Base-by-base conservation (phyloP, 257 asterid species). In the Petunia secreta region DNA sequence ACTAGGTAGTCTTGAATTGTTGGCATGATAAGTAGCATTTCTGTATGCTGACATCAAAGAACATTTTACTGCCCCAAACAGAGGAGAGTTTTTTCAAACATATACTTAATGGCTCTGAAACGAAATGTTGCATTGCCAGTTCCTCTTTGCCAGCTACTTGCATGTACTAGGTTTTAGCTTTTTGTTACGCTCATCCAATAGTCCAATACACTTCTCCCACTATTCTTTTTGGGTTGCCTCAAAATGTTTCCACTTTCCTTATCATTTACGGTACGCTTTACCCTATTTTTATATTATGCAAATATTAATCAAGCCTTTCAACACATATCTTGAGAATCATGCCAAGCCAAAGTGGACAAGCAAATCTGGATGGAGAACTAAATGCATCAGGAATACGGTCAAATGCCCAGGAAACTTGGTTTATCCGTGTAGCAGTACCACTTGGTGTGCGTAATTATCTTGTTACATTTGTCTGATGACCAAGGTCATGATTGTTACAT, bases 311-410 rank as follows among this genome's bases (percentile, higher is more conserved):
- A 11, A 5, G 16, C 16, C 16, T 69, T 69, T 38, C 54, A 16
- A 46, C 15, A 53, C 58, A 8, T 68, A 41, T 71, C 77, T 71
- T 71, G 60, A 48, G 46, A 11, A 71, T 48, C 77, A 71, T 71
- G 36, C 60, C 77, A 71, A 71, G 44, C 34, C 43, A 71, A 71
- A 48, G 43, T 71, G 4, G 60, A 71, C 44, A 48, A 71, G 77
- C 77, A 71, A 48, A 11, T 71, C 34, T 0, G 43, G 59, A 71
- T 48, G 77, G 77, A 46, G 77, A 71, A 11, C 6, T 71, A 48
- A 71, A 71, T 34, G 58, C 44, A 71, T 71, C 34, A 71, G 34
- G 60, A 71, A 50, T 48, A 44, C 5, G 25, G 44, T 69, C 25
- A 69, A 69, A 46, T 69, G 59, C 77, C 41, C 5, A 52, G 46